Conservation (phyloP, 176 grass and related monocot species). For the barley (Hordeum vulgare) region DNA sequence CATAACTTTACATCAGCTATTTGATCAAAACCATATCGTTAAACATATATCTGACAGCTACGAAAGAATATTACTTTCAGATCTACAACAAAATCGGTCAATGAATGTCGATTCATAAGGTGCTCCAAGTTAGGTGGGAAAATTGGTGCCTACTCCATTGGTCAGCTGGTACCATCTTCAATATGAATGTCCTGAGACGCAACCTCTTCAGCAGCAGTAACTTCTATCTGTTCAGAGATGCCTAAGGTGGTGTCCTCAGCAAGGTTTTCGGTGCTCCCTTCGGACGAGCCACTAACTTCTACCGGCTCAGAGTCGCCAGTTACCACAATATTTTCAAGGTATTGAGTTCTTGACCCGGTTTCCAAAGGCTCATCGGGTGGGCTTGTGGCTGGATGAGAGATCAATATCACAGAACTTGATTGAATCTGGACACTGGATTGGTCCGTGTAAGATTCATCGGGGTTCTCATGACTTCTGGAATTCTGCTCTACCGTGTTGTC, state of each 20-base stretch:
- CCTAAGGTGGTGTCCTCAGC: neutral
- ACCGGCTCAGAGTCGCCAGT: slow-evolving; percentile 20
- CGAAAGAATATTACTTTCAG: neutral
- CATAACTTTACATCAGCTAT: slow-evolving; percentile 19
- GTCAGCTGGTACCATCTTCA: slow-evolving; percentile 35
- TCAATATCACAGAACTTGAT: slow-evolving; percentile 36
- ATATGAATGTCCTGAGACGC: slow-evolving; percentile 18
- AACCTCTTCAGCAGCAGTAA: slow-evolving; percentile 25
- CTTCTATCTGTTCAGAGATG: slow-evolving; percentile 25
- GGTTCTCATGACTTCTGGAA: slow-evolving; percentile 23
- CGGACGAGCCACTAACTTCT: neutral
- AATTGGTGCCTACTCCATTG: neutral
- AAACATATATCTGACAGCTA: neutral
- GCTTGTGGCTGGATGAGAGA: slow-evolving; percentile 18
- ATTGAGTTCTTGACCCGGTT: neutral
- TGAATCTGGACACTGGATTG: slow-evolving; percentile 32
- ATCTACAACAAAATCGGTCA: neutral
- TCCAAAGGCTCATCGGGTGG: neutral
- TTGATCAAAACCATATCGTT: neutral
- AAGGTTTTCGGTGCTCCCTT: neutral
- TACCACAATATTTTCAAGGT: neutral
- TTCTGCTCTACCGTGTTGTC: slow-evolving; percentile 25
- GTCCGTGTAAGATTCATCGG: slow-evolving; percentile 23
- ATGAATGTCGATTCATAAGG: neutral
- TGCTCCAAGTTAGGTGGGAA: neutral